Evolutionary conservation across 2,329 filamentous ascomycete species (phyloP).

Genomic region (Colletotrichum liriopes): DNA sequence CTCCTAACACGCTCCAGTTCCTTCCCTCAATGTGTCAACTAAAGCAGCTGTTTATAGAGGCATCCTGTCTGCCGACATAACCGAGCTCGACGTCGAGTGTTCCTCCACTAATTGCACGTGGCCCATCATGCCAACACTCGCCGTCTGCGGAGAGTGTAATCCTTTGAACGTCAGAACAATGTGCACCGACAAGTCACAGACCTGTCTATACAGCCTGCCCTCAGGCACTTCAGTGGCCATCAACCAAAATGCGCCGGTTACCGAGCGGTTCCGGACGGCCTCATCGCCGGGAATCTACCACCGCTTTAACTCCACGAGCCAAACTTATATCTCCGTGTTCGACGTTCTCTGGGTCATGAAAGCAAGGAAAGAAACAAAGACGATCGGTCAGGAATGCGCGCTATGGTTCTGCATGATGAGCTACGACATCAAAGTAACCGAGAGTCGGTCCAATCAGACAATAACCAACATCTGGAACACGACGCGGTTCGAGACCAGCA

Average conservation of each 20-base stretch:
- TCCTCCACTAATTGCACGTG: conserved; percentile 54
- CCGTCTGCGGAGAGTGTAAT: conserved; percentile 54
- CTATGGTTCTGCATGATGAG: conserved; percentile 57
- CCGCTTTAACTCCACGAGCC: conserved; percentile 42
- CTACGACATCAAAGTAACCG: conserved; percentile 49
- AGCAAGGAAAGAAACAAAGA: conserved; percentile 42
- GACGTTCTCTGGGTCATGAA: conserved; percentile 53
- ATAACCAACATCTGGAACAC: conserved; percentile 50
- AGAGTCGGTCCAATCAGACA: conserved; percentile 49
- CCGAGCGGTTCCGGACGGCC: conserved; percentile 51
- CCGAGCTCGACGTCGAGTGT: conserved; percentile 49
- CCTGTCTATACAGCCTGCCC: conserved; percentile 51
- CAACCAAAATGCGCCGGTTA: conserved; percentile 41
- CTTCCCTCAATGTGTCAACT: conserved; percentile 51
- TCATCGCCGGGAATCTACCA: conserved; percentile 42
- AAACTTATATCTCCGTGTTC: conserved; percentile 54
- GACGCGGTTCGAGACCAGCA: conserved; percentile 47
- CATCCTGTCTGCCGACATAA: conserved; percentile 51
- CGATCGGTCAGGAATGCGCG: conserved; percentile 51
- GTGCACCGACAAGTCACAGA: conserved; percentile 46
- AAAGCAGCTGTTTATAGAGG: conserved; percentile 57
- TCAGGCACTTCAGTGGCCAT: conserved; percentile 49
- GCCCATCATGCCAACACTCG: conserved; percentile 55
- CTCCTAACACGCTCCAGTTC: conserved; percentile 39
- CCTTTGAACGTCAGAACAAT: conserved; percentile 34